Percentiles rank a stretch among this genome's conserved stretches.
These are phyloP conservation scores for Thinopyrum elongatum DNA, from an alignment of 176 grass and related monocot species.

Conservation along the genomic window DNA sequence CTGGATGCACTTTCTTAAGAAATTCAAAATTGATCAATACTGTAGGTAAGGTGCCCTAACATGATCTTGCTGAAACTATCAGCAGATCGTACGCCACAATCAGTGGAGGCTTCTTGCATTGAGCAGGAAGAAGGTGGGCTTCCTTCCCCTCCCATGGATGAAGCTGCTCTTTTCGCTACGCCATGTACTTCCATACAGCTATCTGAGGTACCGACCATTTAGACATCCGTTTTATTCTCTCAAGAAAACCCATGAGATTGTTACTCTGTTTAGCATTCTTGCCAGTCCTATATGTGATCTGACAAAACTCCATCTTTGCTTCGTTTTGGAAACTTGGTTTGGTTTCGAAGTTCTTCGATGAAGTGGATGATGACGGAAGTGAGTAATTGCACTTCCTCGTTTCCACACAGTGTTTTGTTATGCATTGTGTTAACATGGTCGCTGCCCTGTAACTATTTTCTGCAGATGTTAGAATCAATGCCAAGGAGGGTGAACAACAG, in stretches of 20 bases:
- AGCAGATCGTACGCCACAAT: constrained; percentile 54
- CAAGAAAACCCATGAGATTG: background rate
- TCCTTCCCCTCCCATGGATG: constrained; percentile 63
- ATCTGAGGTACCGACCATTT: constrained; percentile 47
- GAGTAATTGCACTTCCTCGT: constrained; percentile 37
- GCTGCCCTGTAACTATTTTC: background rate
- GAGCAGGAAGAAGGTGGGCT: constrained; percentile 65
- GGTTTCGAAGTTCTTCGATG: constrained; percentile 65
- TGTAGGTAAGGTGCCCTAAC: background rate
- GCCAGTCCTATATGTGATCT: constrained; percentile 3
- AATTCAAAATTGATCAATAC: background rate
- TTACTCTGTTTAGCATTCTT: background rate
- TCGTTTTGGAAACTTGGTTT: constrained; percentile 12
- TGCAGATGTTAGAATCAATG: constrained; percentile 38
- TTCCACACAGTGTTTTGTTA: background rate
- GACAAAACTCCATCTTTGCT: constrained; percentile 34
- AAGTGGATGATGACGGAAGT: constrained; percentile 81
- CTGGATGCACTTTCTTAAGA: background rate
- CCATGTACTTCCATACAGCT: constrained; percentile 46
- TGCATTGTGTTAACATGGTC: background rate
- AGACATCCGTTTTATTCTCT: background rate
- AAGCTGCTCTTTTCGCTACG: constrained; percentile 51
- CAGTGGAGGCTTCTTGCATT: constrained; percentile 39
- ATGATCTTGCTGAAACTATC: constrained; percentile 12
- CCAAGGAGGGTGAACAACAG: constrained; percentile 4